These are phyloP conservation scores for Fusarium concolor DNA, from an alignment of 2,329 filamentous ascomycete genomes.

Conservation along the genomic window DNA sequence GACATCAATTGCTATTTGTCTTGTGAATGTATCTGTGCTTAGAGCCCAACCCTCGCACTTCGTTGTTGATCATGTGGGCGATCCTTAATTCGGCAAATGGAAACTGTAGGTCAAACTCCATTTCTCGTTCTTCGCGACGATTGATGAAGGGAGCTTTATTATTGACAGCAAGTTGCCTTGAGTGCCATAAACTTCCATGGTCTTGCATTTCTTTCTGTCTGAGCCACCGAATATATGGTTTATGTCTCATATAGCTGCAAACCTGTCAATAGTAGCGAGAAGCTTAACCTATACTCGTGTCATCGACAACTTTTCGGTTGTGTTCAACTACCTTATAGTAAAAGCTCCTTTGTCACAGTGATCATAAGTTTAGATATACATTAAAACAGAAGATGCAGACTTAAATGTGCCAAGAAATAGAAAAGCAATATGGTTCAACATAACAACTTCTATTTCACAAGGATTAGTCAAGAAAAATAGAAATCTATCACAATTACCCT, in stretches of 20 bases:
- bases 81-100: neutral
- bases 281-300: too few species aligned
- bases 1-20: neutral
- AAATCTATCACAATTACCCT: neutral
- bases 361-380: too few species aligned
- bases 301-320: neutral
- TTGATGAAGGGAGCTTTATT: neutral
- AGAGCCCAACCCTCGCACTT: neutral
- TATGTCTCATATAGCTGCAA: too few species aligned
- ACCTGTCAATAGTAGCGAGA: too few species aligned
- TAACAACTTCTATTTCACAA: neutral
- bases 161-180: neutral
- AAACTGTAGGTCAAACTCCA: neutral
- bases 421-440: neutral
- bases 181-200: too few species aligned
- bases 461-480: too few species aligned
- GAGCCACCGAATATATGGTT: too few species aligned
- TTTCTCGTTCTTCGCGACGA: neutral
- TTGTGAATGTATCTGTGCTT: neutral
- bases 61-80: neutral
- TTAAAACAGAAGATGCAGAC: too few species aligned
- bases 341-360: too few species aligned
- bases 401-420: too few species aligned
- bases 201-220: too few species aligned
- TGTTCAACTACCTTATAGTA: too few species aligned